These are phyloP conservation scores for Rhynchosporium graminicola DNA, from an alignment of 2,329 filamentous ascomycete species.

Conservation along the genomic window DNA sequence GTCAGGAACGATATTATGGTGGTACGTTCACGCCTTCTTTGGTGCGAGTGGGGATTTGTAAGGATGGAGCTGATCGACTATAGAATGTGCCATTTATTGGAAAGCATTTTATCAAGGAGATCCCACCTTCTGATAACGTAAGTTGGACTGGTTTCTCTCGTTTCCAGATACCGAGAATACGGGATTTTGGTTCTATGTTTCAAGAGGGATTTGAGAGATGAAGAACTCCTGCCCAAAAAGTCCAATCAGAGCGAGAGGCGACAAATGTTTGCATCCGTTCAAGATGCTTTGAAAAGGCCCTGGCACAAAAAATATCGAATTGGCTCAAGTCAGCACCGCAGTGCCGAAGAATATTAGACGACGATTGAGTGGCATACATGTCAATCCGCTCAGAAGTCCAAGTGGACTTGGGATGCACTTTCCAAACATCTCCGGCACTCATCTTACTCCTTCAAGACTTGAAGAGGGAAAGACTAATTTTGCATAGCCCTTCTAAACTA, in stretches of 20 bases:
- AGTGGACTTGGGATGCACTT: too few relatives aligned
- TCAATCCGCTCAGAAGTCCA: too few relatives aligned
- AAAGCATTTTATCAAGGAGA: slow-evolving; percentile 52
- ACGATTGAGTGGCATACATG: too few relatives aligned
- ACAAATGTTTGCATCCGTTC: too few relatives aligned
- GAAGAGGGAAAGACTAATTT: slow-evolving; percentile 13
- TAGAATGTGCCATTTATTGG: slow-evolving; percentile 59
- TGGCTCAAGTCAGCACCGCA: too few relatives aligned
- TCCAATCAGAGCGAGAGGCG: too few relatives aligned
- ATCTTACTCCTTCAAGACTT: not conserved
- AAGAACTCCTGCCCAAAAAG: not conserved
- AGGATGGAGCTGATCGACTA: slow-evolving; percentile 19
- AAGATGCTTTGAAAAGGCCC: too few relatives aligned
- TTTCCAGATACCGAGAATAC: too few relatives aligned
- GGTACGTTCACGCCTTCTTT: slow-evolving; percentile 43
- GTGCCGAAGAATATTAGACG: too few relatives aligned
- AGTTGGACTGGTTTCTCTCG: slow-evolving; percentile 40
- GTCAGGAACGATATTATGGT: slow-evolving; percentile 60
- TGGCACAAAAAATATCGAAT: too few relatives aligned
- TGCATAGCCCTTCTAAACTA: slow-evolving; percentile 23
- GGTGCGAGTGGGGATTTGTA: not conserved
- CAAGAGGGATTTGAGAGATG: not conserved
- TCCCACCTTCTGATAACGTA: slow-evolving; percentile 64
- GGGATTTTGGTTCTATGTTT: too few relatives aligned
- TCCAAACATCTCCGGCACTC: too few relatives aligned